A percentile compares a stretch with the other conserved stretches of the same genome.
Conservation (phyloP, 2,329 filamentous ascomycete species). For the Hypoxylon sp. region DNA sequence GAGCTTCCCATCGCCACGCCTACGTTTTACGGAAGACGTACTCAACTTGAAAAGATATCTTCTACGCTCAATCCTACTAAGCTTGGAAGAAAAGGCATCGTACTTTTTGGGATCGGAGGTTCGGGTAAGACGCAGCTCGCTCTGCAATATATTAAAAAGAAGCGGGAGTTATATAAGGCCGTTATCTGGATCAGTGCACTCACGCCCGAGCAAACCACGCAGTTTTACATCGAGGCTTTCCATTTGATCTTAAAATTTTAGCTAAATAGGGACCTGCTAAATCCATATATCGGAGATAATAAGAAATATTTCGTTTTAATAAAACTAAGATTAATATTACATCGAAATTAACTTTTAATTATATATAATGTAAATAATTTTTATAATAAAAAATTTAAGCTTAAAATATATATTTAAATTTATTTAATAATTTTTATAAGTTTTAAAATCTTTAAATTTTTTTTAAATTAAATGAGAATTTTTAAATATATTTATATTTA, state of each 20-base stretch:
- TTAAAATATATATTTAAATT: too few relatives aligned
- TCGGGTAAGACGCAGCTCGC: slow-evolving; percentile 45
- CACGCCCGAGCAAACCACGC: slow-evolving; percentile 1
- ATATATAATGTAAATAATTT: slow-evolving; percentile 57
- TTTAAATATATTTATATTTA: too few relatives aligned
- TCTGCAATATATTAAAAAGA: slow-evolving; percentile 39
- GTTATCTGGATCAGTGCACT: slow-evolving; percentile 5
- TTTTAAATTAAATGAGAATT: too few relatives aligned
- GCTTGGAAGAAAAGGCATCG: slow-evolving; percentile 15
- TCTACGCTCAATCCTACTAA: neutral
- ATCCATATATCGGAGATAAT: neutral
- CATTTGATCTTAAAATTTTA: neutral
- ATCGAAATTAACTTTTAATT: slow-evolving; percentile 47
- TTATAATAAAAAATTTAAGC: too few relatives aligned
- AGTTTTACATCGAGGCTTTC: slow-evolving; percentile 2
- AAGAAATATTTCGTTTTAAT: slow-evolving; percentile 2
- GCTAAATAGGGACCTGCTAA: neutral
- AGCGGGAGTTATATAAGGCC: neutral
- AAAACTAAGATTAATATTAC: slow-evolving; percentile 32
- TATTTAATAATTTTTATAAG: too few relatives aligned
- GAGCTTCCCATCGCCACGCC: neutral
- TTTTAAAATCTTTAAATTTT: too few relatives aligned
- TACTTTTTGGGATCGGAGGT: slow-evolving; percentile 44
- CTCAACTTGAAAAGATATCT: neutral
- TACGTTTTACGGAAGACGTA: neutral